Conservation (phyloP, 768 basidiomycete genomes). For the Sistotremastrum suecicum region DNA sequence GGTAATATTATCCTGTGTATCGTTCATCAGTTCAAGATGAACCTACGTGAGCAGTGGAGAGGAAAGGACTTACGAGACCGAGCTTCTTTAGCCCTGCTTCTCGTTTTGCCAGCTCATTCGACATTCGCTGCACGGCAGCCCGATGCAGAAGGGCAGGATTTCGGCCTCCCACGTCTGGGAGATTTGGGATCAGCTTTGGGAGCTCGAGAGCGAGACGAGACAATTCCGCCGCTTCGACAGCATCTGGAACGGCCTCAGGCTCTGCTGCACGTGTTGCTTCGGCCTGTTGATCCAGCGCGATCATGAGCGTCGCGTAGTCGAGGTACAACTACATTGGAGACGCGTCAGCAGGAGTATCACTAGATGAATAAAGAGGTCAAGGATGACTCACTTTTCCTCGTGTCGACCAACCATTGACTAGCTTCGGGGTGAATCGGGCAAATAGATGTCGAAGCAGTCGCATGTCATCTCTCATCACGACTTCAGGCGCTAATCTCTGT, state of each 20-base stretch:
- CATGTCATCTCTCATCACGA: conserved; percentile 52
- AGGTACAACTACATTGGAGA: conserved; percentile 37
- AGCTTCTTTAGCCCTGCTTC: too few relatives aligned
- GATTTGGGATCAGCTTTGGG: conserved; percentile 48
- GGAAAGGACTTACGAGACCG: too few relatives aligned
- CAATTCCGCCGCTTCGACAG: conserved; percentile 33
- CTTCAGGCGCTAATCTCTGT: conserved; percentile 78
- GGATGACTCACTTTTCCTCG: conserved; percentile 56
- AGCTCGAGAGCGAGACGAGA: conserved; percentile 45
- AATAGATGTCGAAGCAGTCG: conserved; percentile 60
- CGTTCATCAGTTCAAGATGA: too few relatives aligned
- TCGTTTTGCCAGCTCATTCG: too few relatives aligned
- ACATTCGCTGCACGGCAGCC: too few relatives aligned
- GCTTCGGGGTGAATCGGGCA: conserved; percentile 39
- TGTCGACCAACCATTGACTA: conserved; percentile 64
- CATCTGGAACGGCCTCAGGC: conserved; percentile 26
- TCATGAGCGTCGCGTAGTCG: conserved; percentile 57
- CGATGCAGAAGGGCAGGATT: too few relatives aligned
- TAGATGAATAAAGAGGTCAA: not conserved
- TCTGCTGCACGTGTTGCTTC: conserved; percentile 25
- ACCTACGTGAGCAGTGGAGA: too few relatives aligned
- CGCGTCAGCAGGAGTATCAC: conserved; percentile 1
- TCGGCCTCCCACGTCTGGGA: conserved; percentile 39
- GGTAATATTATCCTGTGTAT: too few relatives aligned
- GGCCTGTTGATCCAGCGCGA: conserved; percentile 40